Base-by-base conservation (phyloP, 306 rosid species). In the Quercus suber region DNA sequence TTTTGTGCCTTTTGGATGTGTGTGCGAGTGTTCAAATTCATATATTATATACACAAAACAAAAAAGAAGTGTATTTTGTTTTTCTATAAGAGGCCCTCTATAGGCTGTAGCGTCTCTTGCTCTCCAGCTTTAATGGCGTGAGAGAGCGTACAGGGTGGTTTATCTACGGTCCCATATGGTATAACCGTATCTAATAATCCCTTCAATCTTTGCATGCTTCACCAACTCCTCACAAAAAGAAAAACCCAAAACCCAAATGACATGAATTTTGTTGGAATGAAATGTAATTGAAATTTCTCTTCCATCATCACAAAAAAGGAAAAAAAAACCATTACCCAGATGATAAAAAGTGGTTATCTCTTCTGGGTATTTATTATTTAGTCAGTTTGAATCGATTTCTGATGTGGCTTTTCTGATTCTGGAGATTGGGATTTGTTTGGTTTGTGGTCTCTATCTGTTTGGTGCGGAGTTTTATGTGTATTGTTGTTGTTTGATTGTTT, bases 191-290 rank as follows among this genome's bases (percentile, higher is more conserved):
- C 78, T 55, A 65, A 77, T 33, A 41, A 41, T 41, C 12, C 58
- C 82, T 82, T 84, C 73, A 84, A 85, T 82, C 87, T 82, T 89
- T 89, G 90, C 92, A 89, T 86, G 92, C 86, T 81, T 89, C 83
- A 86, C 86, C 92, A 79, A 84, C 86, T 70, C 55, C 73, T 71
- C 82, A 12, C 23, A 75, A 41, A 74, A 74, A 9, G 45, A 41
- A 70, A 82, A 52, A 77, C 72, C 80, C 71, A 75, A 43, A 56
- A 61, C 56, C 64, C 73, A 59, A 79, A 49, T 23, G 68, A 69
- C 35, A 75, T 75, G 33, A 23, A 18, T 81, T 56, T 45, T 14
- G 14, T 20, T 73, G n/a, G 75, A 33, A 60, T 35, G 57, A 21
- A 74, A 67, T 78, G 82, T 69, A 33, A 78, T 55, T 72, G 79